These are phyloP conservation scores for Cladobotryum mycophilum DNA, from an alignment of 2,329 filamentous ascomycete genomes.

Conservation along the genomic window DNA sequence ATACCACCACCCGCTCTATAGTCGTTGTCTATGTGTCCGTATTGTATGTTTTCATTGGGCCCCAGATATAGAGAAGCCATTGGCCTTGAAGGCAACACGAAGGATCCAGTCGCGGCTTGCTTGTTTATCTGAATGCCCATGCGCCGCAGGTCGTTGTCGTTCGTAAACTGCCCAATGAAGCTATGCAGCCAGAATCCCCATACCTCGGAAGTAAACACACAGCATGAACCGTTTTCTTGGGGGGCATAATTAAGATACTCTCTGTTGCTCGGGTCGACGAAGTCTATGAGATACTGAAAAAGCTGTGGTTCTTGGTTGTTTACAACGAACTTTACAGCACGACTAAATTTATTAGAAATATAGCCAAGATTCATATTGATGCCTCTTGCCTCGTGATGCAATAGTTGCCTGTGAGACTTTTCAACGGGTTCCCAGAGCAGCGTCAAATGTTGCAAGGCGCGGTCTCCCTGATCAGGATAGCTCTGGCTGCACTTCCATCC, in stretches of 20 bases:
- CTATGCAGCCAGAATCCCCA: conserved; percentile 39
- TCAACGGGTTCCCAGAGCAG: conserved; percentile 28
- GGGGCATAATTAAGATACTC: too few relatives aligned
- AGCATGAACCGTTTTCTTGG: too few relatives aligned
- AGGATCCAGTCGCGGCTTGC: conserved; percentile 29
- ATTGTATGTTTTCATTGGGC: conserved; percentile 19
- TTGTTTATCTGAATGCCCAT: conserved; percentile 14
- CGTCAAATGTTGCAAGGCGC: conserved; percentile 28
- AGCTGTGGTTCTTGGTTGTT: conserved; percentile 25
- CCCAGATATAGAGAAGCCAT: conserved; percentile 33
- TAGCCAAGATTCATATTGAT: conserved; percentile 31
- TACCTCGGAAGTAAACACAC: conserved; percentile 30
- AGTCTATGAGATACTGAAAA: conserved; percentile 28
- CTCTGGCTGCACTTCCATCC: conserved; percentile 30
- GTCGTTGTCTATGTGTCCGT: too few relatives aligned
- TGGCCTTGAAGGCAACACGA: conserved; percentile 34
- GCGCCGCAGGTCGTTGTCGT: conserved; percentile 28
- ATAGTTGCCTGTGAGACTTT: conserved; percentile 16
- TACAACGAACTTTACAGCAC: conserved; percentile 27
- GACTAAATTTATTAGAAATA: conserved; percentile 27
- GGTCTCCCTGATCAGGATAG: conserved; percentile 23
- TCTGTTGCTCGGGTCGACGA: conserved; percentile 23
- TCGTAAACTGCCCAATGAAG: conserved; percentile 32
- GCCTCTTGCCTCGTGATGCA: conserved; percentile 24
- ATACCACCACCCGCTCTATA: too few relatives aligned